A percentile compares a stretch with the other conserved stretches of the same genome.
Conservation (phyloP, 2,329 filamentous ascomycete species). For the Penicillium corylophilum region DNA sequence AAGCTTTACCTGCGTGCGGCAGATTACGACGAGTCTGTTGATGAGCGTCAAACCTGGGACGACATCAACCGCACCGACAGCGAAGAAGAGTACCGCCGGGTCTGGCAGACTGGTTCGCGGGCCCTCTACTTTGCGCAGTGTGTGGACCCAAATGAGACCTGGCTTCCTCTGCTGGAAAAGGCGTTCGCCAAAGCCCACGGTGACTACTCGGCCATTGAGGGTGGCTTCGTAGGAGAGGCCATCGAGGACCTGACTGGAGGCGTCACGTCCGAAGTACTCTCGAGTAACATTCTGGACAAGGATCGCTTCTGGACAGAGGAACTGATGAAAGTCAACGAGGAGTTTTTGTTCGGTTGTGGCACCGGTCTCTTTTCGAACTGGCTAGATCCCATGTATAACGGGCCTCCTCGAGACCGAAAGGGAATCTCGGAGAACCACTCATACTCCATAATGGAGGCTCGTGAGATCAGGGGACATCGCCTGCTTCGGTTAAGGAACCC, state of each 20-base stretch:
- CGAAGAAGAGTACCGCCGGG: constrained; percentile 68
- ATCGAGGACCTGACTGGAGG: constrained; percentile 60
- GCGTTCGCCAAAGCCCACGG: constrained; percentile 83
- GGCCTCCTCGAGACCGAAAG: constrained; percentile 40
- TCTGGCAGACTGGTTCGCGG: constrained; percentile 72
- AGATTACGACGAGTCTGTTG: constrained; percentile 75
- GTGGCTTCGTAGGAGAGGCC: constrained; percentile 67
- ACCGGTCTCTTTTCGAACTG: constrained; percentile 49
- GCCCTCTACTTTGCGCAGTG: constrained; percentile 78
- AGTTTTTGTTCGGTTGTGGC: constrained; percentile 59
- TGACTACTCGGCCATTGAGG: constrained; percentile 72
- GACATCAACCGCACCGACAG: constrained; percentile 72
- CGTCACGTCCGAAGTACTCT: constrained; percentile 48
- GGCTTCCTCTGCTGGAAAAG: constrained; percentile 77
- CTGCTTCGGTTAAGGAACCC: constrained; percentile 71
- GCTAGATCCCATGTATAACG: constrained; percentile 37
- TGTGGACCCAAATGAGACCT: constrained; percentile 74
- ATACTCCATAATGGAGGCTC: constrained; percentile 59
- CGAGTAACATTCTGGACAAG: constrained; percentile 57
- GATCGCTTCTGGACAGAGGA: constrained; percentile 83
- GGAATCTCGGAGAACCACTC: constrained; percentile 53
- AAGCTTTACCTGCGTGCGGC: constrained; percentile 82
- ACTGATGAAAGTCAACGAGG: constrained; percentile 74
- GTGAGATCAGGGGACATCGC: constrained; percentile 61
- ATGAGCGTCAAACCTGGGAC: constrained; percentile 71